phyloP scores from a whole-genome alignment of 768 basidiomycete genomes.

The Cubamyces lactineus region DNA sequence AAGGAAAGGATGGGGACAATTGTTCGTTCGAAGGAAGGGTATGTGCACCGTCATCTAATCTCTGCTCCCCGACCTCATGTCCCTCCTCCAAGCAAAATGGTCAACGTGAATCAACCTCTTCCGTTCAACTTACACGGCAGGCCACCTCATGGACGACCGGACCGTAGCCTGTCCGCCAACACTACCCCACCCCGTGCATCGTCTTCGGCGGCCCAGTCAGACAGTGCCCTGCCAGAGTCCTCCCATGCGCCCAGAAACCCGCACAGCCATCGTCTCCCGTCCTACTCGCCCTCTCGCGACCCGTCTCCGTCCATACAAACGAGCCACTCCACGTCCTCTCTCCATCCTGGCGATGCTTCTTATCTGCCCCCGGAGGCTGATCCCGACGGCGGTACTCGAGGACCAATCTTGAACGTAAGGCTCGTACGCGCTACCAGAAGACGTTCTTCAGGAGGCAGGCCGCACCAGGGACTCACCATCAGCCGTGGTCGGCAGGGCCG shows the following conservation, averaged over 20 bases:
- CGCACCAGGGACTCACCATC: slow-evolving; percentile 17
- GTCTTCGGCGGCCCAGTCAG: slow-evolving; percentile 24
- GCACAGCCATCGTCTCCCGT: slow-evolving; percentile 21
- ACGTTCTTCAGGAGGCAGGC: slow-evolving; percentile 21
- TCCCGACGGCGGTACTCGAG: slow-evolving; percentile 21
- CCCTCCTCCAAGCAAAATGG: slow-evolving; percentile 58
- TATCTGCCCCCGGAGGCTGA: slow-evolving; percentile 35
- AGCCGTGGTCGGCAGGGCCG: slow-evolving; percentile 28
- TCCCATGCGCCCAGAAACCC: slow-evolving; percentile 20
- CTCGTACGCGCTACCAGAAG: slow-evolving; percentile 32
- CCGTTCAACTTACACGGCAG: slow-evolving; percentile 65
- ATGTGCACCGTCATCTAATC: slow-evolving; percentile 27
- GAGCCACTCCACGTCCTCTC: slow-evolving; percentile 35
- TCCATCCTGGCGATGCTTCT: slow-evolving; percentile 37
- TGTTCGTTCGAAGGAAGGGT: slow-evolving; percentile 66
- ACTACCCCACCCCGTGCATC: slow-evolving; percentile 23
- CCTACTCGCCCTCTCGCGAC: slow-evolving; percentile 30
- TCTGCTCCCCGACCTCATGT: slow-evolving; percentile 8
- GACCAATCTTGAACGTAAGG: slow-evolving; percentile 36
- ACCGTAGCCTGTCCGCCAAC: slow-evolving; percentile 39
- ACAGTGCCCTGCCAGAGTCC: slow-evolving; percentile 30
- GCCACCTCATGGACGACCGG: slow-evolving; percentile 31
- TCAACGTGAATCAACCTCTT: slow-evolving; percentile 61
- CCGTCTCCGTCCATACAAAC: slow-evolving; percentile 37
- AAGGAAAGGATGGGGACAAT: slow-evolving; percentile 57